Evolutionary conservation across 441 rosid species (phyloP).

Genomic region (Raphanus hybrid): DNA sequence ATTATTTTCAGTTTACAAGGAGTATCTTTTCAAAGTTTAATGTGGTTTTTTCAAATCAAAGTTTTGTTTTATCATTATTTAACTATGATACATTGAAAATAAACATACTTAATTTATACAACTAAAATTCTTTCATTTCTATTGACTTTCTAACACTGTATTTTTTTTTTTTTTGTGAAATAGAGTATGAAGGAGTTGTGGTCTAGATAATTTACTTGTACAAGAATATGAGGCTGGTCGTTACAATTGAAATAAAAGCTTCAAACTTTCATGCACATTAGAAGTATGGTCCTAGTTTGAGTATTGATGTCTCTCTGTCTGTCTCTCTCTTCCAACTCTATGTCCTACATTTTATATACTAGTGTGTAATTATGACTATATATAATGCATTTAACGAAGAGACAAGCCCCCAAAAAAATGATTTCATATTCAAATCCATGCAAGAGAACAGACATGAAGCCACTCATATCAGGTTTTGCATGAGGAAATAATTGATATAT

Average conservation of each 20-base stretch:
- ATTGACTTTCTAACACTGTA: constrained; percentile 29
- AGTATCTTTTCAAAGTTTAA: neutral
- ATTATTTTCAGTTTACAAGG: neutral
- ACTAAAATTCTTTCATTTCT: neutral
- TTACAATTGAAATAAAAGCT: constrained; percentile 22
- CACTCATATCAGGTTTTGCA: constrained; percentile 35
- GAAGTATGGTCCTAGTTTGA: constrained; percentile 22
- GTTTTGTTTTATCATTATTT: neutral
- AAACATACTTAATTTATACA: neutral
- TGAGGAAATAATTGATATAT: constrained; percentile 34
- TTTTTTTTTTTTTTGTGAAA: neutral
- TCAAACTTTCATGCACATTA: constrained; percentile 38
- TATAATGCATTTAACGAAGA: constrained; percentile 17
- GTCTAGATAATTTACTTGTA: neutral
- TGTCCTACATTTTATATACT: constrained; percentile 20
- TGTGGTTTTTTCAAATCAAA: neutral
- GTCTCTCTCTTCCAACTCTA: constrained; percentile 4
- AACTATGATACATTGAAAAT: neutral
- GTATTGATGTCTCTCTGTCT: constrained; percentile 17
- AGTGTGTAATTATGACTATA: neutral
- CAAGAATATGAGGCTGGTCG: neutral
- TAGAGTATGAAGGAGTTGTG: neutral
- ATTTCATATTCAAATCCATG: constrained; percentile 32
- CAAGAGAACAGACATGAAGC: constrained; percentile 31
- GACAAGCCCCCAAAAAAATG: constrained; percentile 27